Conservation (phyloP, 2,329 filamentous ascomycete genomes). For the Colletotrichum costaricense region DNA sequence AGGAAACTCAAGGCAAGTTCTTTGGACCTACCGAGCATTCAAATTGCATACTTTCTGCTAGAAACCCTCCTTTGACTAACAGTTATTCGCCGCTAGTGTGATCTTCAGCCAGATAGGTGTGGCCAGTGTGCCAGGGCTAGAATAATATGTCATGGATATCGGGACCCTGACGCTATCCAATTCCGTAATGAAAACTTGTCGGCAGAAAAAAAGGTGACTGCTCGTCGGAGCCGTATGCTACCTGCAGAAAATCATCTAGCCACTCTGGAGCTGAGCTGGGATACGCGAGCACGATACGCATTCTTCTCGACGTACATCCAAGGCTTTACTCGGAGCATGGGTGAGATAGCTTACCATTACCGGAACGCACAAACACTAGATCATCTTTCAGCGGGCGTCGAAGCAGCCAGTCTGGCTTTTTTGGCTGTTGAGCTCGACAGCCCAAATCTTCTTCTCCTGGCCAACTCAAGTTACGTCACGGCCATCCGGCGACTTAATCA, state of each 20-base stretch:
- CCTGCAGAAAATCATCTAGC: neutral
- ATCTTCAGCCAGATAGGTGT: conserved; percentile 36
- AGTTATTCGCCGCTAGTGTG: conserved; percentile 34
- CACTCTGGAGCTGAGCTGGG: conserved; percentile 33
- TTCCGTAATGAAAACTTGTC: conserved; percentile 40
- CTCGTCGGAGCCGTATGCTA: neutral
- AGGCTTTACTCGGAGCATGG: conserved; percentile 39
- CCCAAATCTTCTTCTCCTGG: conserved; percentile 16
- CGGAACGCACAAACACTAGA: conserved; percentile 7
- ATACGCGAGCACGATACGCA: conserved; percentile 37
- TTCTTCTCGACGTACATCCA: conserved; percentile 40
- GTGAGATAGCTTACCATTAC: conserved; percentile 37
- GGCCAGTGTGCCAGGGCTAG: conserved; percentile 41
- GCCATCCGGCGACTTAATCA: conserved; percentile 3
- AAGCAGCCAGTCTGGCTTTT: conserved; percentile 41
- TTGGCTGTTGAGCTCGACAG: conserved; percentile 27
- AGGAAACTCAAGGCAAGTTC: conserved; percentile 39
- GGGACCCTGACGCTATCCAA: conserved; percentile 38
- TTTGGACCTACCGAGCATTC: no score
- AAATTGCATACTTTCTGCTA: neutral
- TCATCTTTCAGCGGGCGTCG: conserved; percentile 39
- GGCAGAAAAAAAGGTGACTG: conserved; percentile 32
- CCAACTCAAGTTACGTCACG: conserved; percentile 13
- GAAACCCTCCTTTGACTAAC: neutral
- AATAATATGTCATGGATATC: conserved; percentile 41